Evolutionary conservation across 371 early-diverging fungal genomes (phyloP), one percentile per base, ranked within the genome.

Genomic region (Dichotomocladium elegans): DNA sequence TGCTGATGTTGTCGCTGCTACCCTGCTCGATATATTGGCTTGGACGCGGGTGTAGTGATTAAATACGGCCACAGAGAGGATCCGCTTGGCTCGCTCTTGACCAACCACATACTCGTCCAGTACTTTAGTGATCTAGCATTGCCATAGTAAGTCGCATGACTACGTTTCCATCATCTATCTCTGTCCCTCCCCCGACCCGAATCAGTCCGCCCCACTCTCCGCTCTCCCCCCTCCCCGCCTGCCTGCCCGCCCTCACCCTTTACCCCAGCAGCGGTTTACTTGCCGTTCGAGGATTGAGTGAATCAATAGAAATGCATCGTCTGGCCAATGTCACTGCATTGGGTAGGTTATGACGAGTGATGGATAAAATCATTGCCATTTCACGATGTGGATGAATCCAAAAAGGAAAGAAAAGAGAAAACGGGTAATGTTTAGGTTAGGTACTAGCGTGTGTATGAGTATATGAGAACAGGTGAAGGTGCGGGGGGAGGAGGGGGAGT

Each of bases 91-190:
- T 27, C 85, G 63, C 21, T 90, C 88, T 67, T 94, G 94, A 4
- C 94, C 94, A 57, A 94, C 89, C 22, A 94, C 88, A 65, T 90
- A 88, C 47, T 91, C 87, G 67, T 94, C 86, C 61, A 94, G 59
- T 55, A 89, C 82, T 48, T 85, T 79, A 42, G 87, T 83, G 64
- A 93, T 91, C 93, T 93, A 61, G n/a, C n/a, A n/a, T n/a, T 22
- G 15, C 10, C 25, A 29, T 19, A n/a, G 4, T 21, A 24, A 24
- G 7, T 43, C 22, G 12, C 25, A 43, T 25, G 14, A n/a, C 33
- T 43, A 11, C 27, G 7, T 43, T 43, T 43, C 43, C 7, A 3
- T 22, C 1, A 9, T 4, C 10, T 43, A 43, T 40, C 21, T 15
- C 8, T 40, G 14, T 40, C 21, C 5, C 21, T 40, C 5, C 21